Percentiles rank a stretch among this genome's conserved stretches.
These are phyloP conservation scores for Nothophaeocryptopus gaeumannii DNA, from an alignment of 2,329 filamentous ascomycete species.

Conservation along the genomic window DNA sequence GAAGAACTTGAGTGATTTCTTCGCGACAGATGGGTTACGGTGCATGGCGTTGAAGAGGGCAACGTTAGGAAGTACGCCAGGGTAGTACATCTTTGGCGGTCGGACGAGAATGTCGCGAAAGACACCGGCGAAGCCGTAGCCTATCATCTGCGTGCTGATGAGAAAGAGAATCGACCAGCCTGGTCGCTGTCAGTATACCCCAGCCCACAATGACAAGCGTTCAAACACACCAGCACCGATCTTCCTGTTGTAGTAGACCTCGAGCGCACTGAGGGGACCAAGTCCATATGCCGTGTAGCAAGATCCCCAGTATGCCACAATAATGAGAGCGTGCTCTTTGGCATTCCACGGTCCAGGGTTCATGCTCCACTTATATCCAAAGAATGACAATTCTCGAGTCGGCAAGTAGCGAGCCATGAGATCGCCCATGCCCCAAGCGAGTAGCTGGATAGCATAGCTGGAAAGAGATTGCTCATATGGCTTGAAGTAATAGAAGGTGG, in stretches of 20 bases:
- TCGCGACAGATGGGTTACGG: slow-evolving; percentile 13
- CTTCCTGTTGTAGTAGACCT: slow-evolving; percentile 18
- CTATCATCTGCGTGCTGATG: slow-evolving; percentile 44
- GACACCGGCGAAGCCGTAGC: slow-evolving; percentile 80
- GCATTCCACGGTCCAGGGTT: slow-evolving; percentile 37
- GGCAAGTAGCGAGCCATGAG: slow-evolving; percentile 23
- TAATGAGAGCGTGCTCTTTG: slow-evolving; percentile 36
- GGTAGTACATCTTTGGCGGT: slow-evolving; percentile 87
- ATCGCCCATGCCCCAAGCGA: slow-evolving; percentile 18
- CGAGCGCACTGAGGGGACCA: slow-evolving; percentile 15
- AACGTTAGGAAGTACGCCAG: slow-evolving; percentile 34
- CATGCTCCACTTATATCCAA: slow-evolving; percentile 34
- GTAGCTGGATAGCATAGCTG: slow-evolving; percentile 12
- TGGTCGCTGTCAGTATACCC: background rate
- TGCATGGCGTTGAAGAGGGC: slow-evolving; percentile 21
- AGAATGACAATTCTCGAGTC: slow-evolving; percentile 23
- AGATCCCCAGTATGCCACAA: slow-evolving; percentile 35
- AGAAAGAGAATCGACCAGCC: slow-evolving; percentile 17
- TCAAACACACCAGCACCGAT: slow-evolving; percentile 4
- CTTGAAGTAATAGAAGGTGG: slow-evolving; percentile 21
- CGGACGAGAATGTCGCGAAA: slow-evolving; percentile 76
- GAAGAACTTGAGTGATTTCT: slow-evolving; percentile 15
- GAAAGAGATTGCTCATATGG: slow-evolving; percentile 12
- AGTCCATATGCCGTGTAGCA: slow-evolving; percentile 16
- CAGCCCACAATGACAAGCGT: background rate